Evolutionary conservation across 2,329 filamentous ascomycete species (phyloP), one percentile per base, ranked within the genome.

Genomic region (Ascochyta koolunga): DNA sequence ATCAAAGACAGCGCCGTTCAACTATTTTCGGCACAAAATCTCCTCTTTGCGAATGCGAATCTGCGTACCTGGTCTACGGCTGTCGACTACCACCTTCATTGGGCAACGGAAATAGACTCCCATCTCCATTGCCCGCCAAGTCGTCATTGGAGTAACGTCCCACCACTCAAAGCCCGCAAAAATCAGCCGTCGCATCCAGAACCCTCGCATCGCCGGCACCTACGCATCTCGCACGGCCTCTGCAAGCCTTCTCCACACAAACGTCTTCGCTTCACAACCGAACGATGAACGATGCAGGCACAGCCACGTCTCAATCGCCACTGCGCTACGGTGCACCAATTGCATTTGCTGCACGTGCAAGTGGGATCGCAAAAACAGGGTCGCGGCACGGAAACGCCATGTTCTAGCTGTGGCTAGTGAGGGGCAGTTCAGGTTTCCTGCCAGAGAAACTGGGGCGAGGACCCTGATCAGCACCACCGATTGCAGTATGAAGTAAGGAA

Each of bases 401-500:
- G 41, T 31, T 55, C 41, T 19, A 56, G 35, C 50, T 67, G 65
- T 70, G 67, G 68, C 68, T 71, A 59, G 62, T 65, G 66, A 66
- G 65, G 56, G 64, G 63, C 60, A 57, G 60, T 31, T 29, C 41
- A 51, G 46, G 24, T 55, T 59, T 50, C 38, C 37, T 38, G 37
- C 46, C 19, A 25, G 36, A 36, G 53, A 58, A 53, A 56, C 55
- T 57, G 55, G 58, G 47, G 38, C 27, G 46, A 27, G 51, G 63
- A 65, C 62, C 68, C 67, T 71, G 68, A 70, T 70, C 62, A 47
- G 36, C 62, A 49, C 40, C 39, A 27, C 9, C 16, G 8, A 38
- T 41, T 62, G n/a, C 67, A 47, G 27, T 29, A 47, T 62, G 39
- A 10, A 59, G 60, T 25, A 49, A 54, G 41, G 45, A 50, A 40